Percentiles rank a stretch among this genome's conserved stretches.
phyloP scores from a whole-genome alignment of 495 filamentous ascomycete genomes.

The Barbatosphaeria neglecta region DNA sequence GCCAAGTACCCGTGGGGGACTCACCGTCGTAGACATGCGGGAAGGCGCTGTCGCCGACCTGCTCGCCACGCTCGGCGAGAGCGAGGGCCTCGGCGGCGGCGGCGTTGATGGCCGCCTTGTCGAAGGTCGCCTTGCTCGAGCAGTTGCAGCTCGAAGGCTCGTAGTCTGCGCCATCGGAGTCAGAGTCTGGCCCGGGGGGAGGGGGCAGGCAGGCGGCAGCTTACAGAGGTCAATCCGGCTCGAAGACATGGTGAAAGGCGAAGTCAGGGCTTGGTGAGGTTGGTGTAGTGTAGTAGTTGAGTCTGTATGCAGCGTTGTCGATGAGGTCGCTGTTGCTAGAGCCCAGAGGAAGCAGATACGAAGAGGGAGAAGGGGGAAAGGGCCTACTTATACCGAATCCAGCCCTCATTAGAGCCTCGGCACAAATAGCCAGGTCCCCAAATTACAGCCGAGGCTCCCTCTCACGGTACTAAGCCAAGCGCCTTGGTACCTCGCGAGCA shows the following conservation, averaged over 20 bases:
- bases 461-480: background rate
- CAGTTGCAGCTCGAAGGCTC: slow-evolving; percentile 11
- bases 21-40: slow-evolving; percentile 15
- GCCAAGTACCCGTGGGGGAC: background rate
- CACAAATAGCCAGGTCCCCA: no score
- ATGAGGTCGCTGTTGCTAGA: no score
- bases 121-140: slow-evolving; percentile 7
- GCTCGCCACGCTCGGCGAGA: slow-evolving; percentile 11
- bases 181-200: background rate
- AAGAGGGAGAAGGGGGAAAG: no score
- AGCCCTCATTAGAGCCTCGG: no score
- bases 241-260: background rate
- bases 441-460: background rate
- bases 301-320: background rate
- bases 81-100: slow-evolving; percentile 8
- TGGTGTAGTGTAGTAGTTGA: background rate
- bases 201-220: background rate
- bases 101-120: slow-evolving; percentile 5
- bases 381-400: no score
- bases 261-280: background rate
- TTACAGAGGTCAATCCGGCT: background rate
- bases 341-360: no score
- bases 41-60: slow-evolving; percentile 13
- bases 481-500: background rate
- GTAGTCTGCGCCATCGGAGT: background rate